Conservation (phyloP, 2,329 filamentous ascomycete species). For the Hypomyces perniciosus region DNA sequence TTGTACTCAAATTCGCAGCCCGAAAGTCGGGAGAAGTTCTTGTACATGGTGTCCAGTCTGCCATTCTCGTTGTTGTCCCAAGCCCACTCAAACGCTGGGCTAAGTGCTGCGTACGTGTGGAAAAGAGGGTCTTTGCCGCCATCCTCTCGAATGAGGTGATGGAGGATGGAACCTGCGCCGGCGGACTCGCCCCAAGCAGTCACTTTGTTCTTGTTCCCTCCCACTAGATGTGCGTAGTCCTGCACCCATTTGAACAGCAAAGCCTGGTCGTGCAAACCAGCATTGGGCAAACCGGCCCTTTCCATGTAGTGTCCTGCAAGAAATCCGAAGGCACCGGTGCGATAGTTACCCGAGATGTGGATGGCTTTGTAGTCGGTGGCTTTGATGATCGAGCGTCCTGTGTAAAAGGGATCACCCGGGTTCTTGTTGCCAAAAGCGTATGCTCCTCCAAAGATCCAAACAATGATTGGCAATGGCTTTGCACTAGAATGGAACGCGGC, state of each 20-base stretch:
- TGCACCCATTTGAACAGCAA: constrained; percentile 44
- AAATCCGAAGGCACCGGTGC: constrained; percentile 43
- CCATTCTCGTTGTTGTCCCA: constrained; percentile 15
- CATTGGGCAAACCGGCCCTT: constrained; percentile 36
- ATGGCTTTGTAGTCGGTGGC: constrained; percentile 35
- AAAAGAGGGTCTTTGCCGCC: constrained; percentile 40
- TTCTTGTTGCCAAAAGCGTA: constrained; percentile 39
- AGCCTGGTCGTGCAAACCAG: constrained; percentile 37
- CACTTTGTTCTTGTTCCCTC: constrained; percentile 40
- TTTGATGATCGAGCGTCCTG: constrained; percentile 31
- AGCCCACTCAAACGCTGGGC: constrained; percentile 13
- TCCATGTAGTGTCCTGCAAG: constrained; percentile 40
- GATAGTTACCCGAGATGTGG: constrained; percentile 43
- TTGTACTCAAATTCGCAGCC: constrained; percentile 7
- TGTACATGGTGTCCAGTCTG: constrained; percentile 10
- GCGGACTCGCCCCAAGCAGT: constrained; percentile 47
- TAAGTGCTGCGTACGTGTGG: constrained; percentile 7
- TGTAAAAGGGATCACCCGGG: constrained; percentile 28
- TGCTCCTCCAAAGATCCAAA: constrained; percentile 42
- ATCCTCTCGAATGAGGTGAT: constrained; percentile 41
- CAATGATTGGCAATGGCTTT: constrained; percentile 36
- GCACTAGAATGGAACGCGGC: constrained; percentile 32
- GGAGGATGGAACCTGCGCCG: constrained; percentile 44
- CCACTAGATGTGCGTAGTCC: constrained; percentile 38
- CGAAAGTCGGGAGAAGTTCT: constrained; percentile 5